Percentiles rank a stretch among this genome's conserved stretches.
These are phyloP conservation scores for Nannizzia gypsea DNA, from an alignment of 2,329 filamentous ascomycete genomes.

Conservation along the genomic window DNA sequence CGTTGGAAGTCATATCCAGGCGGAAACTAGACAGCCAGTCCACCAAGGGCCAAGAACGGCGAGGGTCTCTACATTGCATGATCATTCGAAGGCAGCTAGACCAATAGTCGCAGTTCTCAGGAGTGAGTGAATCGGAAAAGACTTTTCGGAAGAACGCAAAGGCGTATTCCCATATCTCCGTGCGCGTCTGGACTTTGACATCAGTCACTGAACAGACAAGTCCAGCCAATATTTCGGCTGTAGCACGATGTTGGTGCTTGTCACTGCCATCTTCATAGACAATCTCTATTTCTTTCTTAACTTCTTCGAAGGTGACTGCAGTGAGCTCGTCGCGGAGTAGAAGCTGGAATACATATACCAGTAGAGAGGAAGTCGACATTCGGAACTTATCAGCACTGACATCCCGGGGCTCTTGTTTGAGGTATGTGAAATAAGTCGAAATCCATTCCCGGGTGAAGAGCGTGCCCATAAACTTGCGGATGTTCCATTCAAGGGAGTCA, in stretches of 20 bases:
- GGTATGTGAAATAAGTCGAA: constrained; percentile 72
- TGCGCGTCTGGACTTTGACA: constrained; percentile 59
- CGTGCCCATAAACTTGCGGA: constrained; percentile 67
- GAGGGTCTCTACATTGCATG: constrained; percentile 77
- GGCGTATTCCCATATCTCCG: constrained; percentile 74
- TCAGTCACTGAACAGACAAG: constrained; percentile 72
- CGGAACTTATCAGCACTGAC: constrained; percentile 71
- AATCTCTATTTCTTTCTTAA: constrained; percentile 64
- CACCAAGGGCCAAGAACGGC: constrained; percentile 74
- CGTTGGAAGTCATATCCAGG: constrained; percentile 87
- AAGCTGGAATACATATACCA: constrained; percentile 83
- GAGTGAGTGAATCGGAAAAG: constrained; percentile 82
- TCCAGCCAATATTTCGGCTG: constrained; percentile 82
- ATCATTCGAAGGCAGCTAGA: constrained; percentile 84
- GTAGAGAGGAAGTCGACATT: constrained; percentile 72
- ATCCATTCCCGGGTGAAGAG: constrained; percentile 78
- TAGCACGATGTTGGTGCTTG: constrained; percentile 94
- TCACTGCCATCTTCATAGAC: constrained; percentile 89
- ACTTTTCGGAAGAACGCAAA: constrained; percentile 78
- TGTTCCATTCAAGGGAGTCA: constrained; percentile 64
- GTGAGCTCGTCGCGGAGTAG: constrained; percentile 67
- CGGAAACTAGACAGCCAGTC: constrained; percentile 74
- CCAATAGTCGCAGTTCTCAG: constrained; percentile 92
- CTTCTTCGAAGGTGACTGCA: constrained; percentile 68
- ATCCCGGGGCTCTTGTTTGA: constrained; percentile 93